Conservation (phyloP, 345 rosid genomes). For the Kandelia obovata region DNA sequence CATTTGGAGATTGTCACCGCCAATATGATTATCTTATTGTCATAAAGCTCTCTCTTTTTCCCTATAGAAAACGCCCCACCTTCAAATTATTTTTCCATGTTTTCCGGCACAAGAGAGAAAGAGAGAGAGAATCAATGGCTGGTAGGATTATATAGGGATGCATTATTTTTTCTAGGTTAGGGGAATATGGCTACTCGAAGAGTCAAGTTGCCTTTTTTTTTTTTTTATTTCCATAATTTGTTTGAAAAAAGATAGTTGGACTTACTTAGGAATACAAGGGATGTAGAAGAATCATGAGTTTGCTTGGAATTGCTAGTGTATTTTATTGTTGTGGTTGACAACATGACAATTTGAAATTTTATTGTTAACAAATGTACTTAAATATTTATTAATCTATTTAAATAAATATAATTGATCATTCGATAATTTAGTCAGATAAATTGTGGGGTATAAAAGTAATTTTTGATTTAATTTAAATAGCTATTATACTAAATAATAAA, state of each 20-base stretch:
- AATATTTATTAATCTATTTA: no score
- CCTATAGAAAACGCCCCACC: conserved; percentile 21
- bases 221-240: not conserved
- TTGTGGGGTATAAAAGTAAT: no score
- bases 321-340: no score
- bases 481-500: no score
- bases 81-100: conserved; percentile 10
- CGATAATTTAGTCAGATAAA: no score
- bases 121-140: conserved; percentile 1
- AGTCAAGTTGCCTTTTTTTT: conserved; percentile 9
- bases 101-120: conserved; percentile 8
- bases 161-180: conserved; percentile 1
- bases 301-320: no score
- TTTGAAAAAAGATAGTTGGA: not conserved
- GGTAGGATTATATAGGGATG: not conserved
- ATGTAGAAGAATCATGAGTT: no score
- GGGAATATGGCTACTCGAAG: not conserved
- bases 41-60: conserved; percentile 12
- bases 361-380: no score
- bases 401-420: no score
- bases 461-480: no score
- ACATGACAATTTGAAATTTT: no score
- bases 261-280: no score
- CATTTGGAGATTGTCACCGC: conserved; percentile 12
- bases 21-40: conserved; percentile 21